phyloP scores from a whole-genome alignment of 2,329 filamentous ascomycete genomes.

The Xylariaceae sp. region DNA sequence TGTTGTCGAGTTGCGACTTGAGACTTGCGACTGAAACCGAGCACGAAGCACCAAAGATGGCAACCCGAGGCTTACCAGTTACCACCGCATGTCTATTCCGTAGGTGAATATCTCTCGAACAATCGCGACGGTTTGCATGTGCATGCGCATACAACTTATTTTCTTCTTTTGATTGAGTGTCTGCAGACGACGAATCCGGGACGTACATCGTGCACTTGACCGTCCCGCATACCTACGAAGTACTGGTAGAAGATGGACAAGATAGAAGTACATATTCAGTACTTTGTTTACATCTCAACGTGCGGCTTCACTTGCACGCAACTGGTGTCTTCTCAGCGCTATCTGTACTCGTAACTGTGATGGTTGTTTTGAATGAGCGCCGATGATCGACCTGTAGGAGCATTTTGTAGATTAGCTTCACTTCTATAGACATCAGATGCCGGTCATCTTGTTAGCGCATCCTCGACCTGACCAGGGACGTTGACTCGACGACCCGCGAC shows the following conservation, averaged over 20 bases:
- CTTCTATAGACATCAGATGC: background rate
- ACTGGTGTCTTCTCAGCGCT: too few species aligned
- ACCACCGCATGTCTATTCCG: background rate
- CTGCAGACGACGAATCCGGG: background rate
- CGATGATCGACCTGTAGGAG: background rate
- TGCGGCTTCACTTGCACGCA: too few species aligned
- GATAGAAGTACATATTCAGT: background rate
- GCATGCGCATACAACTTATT: background rate
- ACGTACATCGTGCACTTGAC: background rate
- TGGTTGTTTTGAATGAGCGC: too few species aligned
- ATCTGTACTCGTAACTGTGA: too few species aligned
- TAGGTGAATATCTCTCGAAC: slow-evolving; percentile 2
- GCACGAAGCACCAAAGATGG: background rate
- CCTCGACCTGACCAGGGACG: background rate
- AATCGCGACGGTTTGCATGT: slow-evolving; percentile 8
- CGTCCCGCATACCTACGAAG: background rate
- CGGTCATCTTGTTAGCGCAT: slow-evolving; percentile 2
- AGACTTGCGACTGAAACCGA: background rate
- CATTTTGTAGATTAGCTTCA: background rate
- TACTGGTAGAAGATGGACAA: background rate
- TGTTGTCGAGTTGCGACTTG: background rate
- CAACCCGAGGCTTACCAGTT: background rate
- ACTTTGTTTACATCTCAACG: too few species aligned
- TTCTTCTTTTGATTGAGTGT: background rate
- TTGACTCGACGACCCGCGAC: slow-evolving; percentile 1